Conservation (phyloP, 2,329 filamentous ascomycete species). For the Alternaria dauci region DNA sequence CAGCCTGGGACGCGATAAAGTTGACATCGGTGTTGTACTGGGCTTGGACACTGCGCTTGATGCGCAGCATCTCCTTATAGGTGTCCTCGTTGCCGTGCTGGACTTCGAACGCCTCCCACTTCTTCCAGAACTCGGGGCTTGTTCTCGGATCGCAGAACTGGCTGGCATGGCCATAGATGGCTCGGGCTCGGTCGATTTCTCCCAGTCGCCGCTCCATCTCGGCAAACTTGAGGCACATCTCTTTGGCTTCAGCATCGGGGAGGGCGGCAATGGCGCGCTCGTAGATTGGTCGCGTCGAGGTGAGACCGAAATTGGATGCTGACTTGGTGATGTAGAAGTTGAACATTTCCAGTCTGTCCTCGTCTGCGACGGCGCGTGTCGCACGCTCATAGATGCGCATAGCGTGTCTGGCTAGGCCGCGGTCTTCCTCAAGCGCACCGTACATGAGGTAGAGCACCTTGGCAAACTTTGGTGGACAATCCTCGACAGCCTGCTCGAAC, state of each 20-base stretch:
- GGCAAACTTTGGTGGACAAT: constrained; percentile 92
- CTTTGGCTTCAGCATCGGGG: constrained; percentile 89
- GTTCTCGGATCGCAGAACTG: constrained; percentile 97
- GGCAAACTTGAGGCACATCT: constrained; percentile 99
- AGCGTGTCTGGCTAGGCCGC: constrained; percentile 90
- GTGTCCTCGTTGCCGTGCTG: constrained; percentile 99
- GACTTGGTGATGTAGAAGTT: constrained; percentile 99
- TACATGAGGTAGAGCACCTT: constrained; percentile 99
- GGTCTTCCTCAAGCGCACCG: constrained; percentile 93
- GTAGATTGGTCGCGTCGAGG: constrained; percentile 94
- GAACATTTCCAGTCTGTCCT: constrained; percentile 96
- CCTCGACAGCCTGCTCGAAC: constrained; percentile 96
- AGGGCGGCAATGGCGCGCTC: constrained; percentile 94
- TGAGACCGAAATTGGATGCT: constrained; percentile 95
- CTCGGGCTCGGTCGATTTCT: constrained; percentile 92
- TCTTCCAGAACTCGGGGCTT: constrained; percentile 89
- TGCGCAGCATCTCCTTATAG: constrained; percentile 98
- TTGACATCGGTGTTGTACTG: constrained; percentile 99
- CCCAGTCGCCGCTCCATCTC: constrained; percentile 93
- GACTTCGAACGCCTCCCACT: constrained; percentile 97
- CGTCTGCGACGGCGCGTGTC: constrained; percentile 91
- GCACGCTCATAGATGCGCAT: constrained; percentile 99
- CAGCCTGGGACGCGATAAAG: constrained; percentile 94
- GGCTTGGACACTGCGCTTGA: constrained; percentile 96
- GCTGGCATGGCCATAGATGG: constrained; percentile 94